These are phyloP conservation scores for Trichophyton mentagrophytes DNA, from an alignment of 2,329 filamentous ascomycete species.

Conservation along the genomic window DNA sequence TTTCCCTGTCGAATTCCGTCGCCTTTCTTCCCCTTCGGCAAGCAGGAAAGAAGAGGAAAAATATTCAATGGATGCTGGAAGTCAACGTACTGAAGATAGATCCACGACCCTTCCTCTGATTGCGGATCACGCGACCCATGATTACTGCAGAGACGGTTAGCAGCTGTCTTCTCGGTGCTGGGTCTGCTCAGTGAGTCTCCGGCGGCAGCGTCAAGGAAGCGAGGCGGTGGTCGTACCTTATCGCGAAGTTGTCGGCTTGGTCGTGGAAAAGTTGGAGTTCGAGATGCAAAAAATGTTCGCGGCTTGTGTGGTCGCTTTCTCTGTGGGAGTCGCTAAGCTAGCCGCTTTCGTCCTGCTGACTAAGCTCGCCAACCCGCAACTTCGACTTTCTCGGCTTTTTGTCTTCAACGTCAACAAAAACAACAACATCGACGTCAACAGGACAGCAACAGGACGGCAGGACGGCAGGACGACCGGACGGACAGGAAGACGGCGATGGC, in stretches of 20 bases:
- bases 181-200: neutral
- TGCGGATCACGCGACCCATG: slow-evolving; percentile 61
- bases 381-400: neutral
- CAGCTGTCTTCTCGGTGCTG: neutral
- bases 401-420: neutral
- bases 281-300: slow-evolving; percentile 10
- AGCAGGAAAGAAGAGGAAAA: neutral
- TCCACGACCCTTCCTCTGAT: slow-evolving; percentile 66
- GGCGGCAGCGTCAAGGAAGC: neutral
- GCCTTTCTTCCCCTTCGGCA: slow-evolving; percentile 9
- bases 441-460: too few relatives aligned
- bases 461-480: too few relatives aligned
- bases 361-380: neutral
- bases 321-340: slow-evolving; percentile 34
- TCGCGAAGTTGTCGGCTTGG: slow-evolving; percentile 31
- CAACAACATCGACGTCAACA: neutral
- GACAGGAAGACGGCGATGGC: too few relatives aligned
- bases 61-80: slow-evolving; percentile 14
- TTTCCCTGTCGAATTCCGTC: slow-evolving; percentile 10
- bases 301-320: slow-evolving; percentile 32
- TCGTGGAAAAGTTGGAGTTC: slow-evolving; percentile 21
- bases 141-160: slow-evolving; percentile 24
- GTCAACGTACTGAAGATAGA: slow-evolving; percentile 58
- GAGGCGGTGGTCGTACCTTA: slow-evolving; percentile 25
- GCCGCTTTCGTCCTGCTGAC: slow-evolving; percentile 21